Base-by-base conservation (phyloP, 495 filamentous ascomycete genomes). In the Parathielavia hyrcaniae region DNA sequence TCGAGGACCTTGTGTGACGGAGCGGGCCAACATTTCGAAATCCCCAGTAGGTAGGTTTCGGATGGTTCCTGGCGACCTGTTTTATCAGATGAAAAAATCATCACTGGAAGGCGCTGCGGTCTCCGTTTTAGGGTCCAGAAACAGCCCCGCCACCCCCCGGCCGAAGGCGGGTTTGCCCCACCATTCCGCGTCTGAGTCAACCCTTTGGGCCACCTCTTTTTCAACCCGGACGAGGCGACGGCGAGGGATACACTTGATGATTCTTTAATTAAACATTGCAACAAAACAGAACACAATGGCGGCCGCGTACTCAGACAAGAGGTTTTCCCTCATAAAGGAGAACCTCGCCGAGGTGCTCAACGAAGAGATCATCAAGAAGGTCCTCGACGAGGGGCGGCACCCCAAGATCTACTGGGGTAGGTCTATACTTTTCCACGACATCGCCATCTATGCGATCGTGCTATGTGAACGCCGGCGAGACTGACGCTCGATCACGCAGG, bases 291-390 rank as follows among this genome's bases (percentile, higher is more conserved):
- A 49, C 47, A 63, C 40, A 32, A 59, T 59, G 61, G 52, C 61
- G 32, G 57, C 46, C 38, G 20, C 48, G 7, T 44, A 51, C 17
- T 36, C 57, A 26, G 48, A 57, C 34, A 9, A 51, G 53, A 51
- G 61, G 36, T 43, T 63, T 2, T 79, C 78, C 47, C 81, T 96
- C 60, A 97, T 97, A 69, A 80, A 77, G 17, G 81, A 84, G 60
- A 92, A 92, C 67, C 77, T 97, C 49, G 81, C 83, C 53, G 93
- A 98, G 77, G 73, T 92, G 36, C 81, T 98, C 48, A 90, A 91
- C 62, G 83, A 82, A 22, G 90, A 96, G 65, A 84, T 97, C 50
- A 86, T 97, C 57, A 86, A 93, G 67, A 75, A 81, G 57, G 76
- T 86, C 52, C 73, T 97, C 50, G 82, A 83, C 12, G 79, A 93